Conservation (phyloP, 139 green algal species). For the Haematococcus sp. region DNA sequence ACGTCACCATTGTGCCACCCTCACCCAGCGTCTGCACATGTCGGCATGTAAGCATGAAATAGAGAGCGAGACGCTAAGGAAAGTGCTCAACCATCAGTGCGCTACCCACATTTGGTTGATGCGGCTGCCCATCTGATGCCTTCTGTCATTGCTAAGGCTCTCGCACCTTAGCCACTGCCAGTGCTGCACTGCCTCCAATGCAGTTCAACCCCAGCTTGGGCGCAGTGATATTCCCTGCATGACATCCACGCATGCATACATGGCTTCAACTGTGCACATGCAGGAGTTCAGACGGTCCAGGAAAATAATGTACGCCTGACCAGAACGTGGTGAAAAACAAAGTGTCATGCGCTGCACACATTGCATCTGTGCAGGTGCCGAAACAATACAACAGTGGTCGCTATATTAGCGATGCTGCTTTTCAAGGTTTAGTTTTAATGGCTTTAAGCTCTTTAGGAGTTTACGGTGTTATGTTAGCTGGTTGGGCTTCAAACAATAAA, state of each 20-base stretch:
- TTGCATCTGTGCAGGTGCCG: too few relatives aligned
- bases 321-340: too few relatives aligned
- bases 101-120: too few relatives aligned
- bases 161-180: conserved; percentile 29
- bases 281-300: too few relatives aligned
- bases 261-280: too few relatives aligned
- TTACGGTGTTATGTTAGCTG: conserved; percentile 74
- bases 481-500: conserved; percentile 75
- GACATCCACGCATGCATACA: background rate
- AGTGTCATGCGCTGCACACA: too few relatives aligned
- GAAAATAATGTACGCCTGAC: too few relatives aligned
- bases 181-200: conserved; percentile 58
- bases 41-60: background rate
- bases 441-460: conserved; percentile 67
- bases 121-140: too few relatives aligned
- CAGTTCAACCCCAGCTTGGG: conserved; percentile 75
- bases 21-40: conserved; percentile 18
- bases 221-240: background rate
- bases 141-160: too few relatives aligned
- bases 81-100: conserved; percentile 6
- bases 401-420: conserved; percentile 53
- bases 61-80: too few relatives aligned
- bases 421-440: conserved; percentile 69
- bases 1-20: conserved; percentile 79
- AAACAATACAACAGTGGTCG: too few relatives aligned